These are phyloP conservation scores for Hypomyces perniciosus DNA, from an alignment of 2,329 filamentous ascomycete genomes.

Conservation along the genomic window DNA sequence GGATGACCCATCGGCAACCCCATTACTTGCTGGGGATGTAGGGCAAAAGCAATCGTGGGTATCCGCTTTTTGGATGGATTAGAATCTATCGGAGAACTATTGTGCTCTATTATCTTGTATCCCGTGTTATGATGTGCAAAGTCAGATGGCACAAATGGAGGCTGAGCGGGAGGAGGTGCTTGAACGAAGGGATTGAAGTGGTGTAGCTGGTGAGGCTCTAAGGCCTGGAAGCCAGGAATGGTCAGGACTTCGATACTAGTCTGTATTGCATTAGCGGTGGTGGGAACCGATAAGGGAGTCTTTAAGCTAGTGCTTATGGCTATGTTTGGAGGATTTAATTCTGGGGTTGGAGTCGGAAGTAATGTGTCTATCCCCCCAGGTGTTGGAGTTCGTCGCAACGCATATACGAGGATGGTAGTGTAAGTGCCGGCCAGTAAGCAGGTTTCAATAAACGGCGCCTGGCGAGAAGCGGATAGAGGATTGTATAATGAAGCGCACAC, in stretches of 20 bases:
- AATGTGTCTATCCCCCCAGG: constrained; percentile 73
- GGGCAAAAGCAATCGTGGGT: constrained; percentile 51
- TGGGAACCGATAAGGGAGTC: constrained; percentile 74
- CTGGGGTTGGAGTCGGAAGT: constrained; percentile 77
- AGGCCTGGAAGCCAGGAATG: constrained; percentile 60
- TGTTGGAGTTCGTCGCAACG: constrained; percentile 51
- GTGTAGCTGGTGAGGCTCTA: constrained; percentile 54
- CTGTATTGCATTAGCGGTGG: constrained; percentile 60
- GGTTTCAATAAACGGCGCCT: neutral
- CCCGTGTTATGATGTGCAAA: constrained; percentile 77
- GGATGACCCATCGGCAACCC: constrained; percentile 40
- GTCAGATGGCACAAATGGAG: constrained; percentile 66
- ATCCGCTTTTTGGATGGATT: constrained; percentile 46
- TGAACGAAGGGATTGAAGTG: constrained; percentile 71
- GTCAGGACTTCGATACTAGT: constrained; percentile 54
- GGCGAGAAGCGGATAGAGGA: neutral
- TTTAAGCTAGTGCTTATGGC: constrained; percentile 39
- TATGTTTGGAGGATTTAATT: constrained; percentile 54
- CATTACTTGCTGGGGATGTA: constrained; percentile 47
- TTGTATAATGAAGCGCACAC: neutral
- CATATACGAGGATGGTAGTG: neutral
- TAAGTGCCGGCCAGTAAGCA: neutral
- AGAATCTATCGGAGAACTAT: constrained; percentile 61
- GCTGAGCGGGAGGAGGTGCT: constrained; percentile 47
- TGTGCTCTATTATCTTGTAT: constrained; percentile 74